Conservation (phyloP, 176 grass and related monocot species). For the Ensete ventricosum region DNA sequence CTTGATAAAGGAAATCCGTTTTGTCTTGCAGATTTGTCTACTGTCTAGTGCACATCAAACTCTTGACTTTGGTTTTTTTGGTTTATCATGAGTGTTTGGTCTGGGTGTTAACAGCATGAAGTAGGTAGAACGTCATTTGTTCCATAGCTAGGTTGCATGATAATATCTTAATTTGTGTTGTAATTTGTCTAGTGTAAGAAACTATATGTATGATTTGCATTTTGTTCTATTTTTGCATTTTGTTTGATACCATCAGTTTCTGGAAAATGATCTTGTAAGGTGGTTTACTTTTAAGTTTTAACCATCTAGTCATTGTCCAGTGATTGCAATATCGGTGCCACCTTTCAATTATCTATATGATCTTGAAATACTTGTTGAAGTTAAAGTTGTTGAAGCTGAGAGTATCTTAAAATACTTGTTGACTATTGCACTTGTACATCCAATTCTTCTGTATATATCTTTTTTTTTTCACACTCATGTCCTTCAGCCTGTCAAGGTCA, state of each 20-base stretch:
- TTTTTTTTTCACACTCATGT: too few species aligned
- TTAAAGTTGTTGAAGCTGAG: too few species aligned
- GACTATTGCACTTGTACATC: too few species aligned
- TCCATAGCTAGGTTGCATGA: background rate
- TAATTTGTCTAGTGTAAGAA: background rate
- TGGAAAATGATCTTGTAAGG: background rate
- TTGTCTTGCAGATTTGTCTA: background rate
- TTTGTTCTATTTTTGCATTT: background rate
- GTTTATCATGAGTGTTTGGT: background rate
- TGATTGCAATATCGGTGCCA: too few species aligned
- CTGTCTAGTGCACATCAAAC: background rate
- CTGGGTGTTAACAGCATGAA: background rate
- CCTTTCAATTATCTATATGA: too few species aligned
- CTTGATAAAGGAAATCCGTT: background rate
- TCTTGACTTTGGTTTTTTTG: background rate
- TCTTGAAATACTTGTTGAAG: too few species aligned
- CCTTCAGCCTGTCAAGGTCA: too few species aligned
- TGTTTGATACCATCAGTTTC: background rate
- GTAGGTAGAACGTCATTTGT: background rate
- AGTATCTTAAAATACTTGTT: too few species aligned
- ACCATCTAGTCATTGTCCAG: too few species aligned
- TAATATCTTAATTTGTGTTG: background rate
- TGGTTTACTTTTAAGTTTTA: too few species aligned
- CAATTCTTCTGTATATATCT: too few species aligned
- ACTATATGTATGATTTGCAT: background rate